A percentile compares a stretch with the other conserved stretches of the same genome.
These are phyloP conservation scores for Malus hybrid DNA, from an alignment of 331 rosid species.

Conservation along the genomic window DNA sequence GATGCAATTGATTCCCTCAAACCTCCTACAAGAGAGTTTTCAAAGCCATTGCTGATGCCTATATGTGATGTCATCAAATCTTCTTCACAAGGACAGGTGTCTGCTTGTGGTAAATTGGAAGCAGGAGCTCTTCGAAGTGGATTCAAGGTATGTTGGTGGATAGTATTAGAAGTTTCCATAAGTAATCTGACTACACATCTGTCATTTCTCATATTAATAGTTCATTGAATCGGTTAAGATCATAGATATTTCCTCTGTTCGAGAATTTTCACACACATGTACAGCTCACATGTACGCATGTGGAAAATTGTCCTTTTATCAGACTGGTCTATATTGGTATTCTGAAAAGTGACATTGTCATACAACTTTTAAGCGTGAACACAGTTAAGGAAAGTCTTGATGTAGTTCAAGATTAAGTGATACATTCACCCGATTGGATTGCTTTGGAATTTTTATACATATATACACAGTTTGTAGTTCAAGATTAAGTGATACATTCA, in stretches of 20 bases:
- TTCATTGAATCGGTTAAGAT: not conserved
- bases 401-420: not conserved
- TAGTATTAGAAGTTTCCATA: constrained; percentile 11
- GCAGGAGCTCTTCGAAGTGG: constrained; percentile 95
- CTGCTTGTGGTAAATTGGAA: constrained; percentile 93
- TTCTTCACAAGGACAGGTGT: constrained; percentile 61
- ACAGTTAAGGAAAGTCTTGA: not conserved
- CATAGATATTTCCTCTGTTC: not conserved
- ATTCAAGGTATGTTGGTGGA: constrained; percentile 55
- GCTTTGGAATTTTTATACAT: not conserved
- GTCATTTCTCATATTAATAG: constrained; percentile 10
- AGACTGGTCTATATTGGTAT: not conserved
- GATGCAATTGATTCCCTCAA: constrained; percentile 50
- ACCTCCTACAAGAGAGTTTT: constrained; percentile 81
- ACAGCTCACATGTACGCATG: not conserved
- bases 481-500: not conserved
- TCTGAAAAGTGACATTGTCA: not conserved
- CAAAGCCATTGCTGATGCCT: constrained; percentile 88
- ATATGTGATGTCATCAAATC: constrained; percentile 78
- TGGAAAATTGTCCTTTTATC: not conserved
- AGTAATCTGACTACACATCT: constrained; percentile 9
- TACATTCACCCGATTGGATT: not conserved
- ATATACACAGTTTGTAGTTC: not conserved
- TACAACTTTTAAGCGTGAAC: not conserved
- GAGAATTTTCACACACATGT: not conserved